Base-by-base conservation (phyloP, 805 yeast species). In the Tetrapisispora taiwanensis region DNA sequence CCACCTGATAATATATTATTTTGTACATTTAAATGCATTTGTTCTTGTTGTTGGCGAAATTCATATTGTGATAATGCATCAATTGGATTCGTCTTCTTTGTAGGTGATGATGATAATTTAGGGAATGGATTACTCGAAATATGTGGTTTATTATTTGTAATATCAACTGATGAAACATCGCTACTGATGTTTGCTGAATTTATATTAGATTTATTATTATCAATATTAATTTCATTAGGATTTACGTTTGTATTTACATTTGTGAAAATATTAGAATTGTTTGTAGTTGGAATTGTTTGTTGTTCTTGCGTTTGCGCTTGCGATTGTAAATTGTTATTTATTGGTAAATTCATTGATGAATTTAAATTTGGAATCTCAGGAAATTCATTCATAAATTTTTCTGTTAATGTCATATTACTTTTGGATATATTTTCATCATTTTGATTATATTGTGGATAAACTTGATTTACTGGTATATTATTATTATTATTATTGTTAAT, bases 71-170 rank as follows among this genome's bases (percentile, higher is more conserved):
- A 30, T 19, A 39, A 22, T 19, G 27, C 19, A 28, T 37, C 40
- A 27, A 37, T 37, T 14, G 40, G 40, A 27, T 37, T 37, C 5
- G 26, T 28, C 13, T 37, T 37, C n/a, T 27, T 20, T 4, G 40
- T 26, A 17, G 40, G 40, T 4, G 40, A 37, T 17, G 40, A 17
- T 7, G 48, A 47, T 45, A 55, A 54, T 38, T 48, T 55, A 10
- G 66, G 67, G 39, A 62, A 62, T 19, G 67, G 67, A 45, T 62
- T 62, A 42, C 53, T 59, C 6, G 62, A 53, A 46, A 59, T 58
- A 48, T 62, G 62, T 34, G 53, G 59, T 48, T 52, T 59, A 10
- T 41, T 42, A 10, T 20, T 33, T 6, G 26, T 6, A 15, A 38
- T n/a, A n/a, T 40, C 46, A 15, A 22, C 41, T 20, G 41, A 31